A percentile compares a stretch with the other conserved stretches of the same genome.
Evolutionary conservation across 176 grass and related monocot species (phyloP).

Genomic region (Ensete ventricosum): DNA sequence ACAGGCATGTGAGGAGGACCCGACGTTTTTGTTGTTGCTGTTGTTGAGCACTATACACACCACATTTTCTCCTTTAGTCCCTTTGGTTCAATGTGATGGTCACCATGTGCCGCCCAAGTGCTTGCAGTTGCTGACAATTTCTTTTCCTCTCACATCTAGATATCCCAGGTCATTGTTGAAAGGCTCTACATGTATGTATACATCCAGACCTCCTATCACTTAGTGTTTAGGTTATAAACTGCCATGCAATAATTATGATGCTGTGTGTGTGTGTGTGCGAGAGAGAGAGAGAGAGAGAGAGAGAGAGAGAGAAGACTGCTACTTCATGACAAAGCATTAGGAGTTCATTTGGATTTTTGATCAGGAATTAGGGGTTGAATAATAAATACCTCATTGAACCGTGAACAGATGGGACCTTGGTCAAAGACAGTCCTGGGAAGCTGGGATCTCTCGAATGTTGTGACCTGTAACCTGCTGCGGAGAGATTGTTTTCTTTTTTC

Average conservation of each 20-base stretch:
- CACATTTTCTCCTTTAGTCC: neutral
- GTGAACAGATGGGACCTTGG: neutral
- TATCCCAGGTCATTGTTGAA: neutral
- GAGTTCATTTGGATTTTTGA: neutral
- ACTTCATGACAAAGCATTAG: neutral
- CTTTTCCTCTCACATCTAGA: neutral
- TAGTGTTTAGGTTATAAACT: neutral
- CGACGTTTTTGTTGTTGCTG: neutral
- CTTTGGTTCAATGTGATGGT: neutral
- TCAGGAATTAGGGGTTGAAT: neutral
- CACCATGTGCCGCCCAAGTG: neutral
- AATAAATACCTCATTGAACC: neutral
- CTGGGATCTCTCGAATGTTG: neutral
- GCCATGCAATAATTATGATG: neutral
- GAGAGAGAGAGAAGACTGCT: no score
- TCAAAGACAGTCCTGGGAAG: conserved; percentile 1
- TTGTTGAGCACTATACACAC: neutral
- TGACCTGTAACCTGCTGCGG: neutral
- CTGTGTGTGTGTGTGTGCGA: no score
- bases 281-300: no score
- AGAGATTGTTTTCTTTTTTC: neutral
- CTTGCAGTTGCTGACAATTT: neutral
- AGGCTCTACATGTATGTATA: neutral
- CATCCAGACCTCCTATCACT: neutral
- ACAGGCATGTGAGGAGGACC: conserved; percentile 3